phyloP scores from a whole-genome alignment of 192 early-diverging fungal species.

The Gorgonomyces haynaldii region DNA sequence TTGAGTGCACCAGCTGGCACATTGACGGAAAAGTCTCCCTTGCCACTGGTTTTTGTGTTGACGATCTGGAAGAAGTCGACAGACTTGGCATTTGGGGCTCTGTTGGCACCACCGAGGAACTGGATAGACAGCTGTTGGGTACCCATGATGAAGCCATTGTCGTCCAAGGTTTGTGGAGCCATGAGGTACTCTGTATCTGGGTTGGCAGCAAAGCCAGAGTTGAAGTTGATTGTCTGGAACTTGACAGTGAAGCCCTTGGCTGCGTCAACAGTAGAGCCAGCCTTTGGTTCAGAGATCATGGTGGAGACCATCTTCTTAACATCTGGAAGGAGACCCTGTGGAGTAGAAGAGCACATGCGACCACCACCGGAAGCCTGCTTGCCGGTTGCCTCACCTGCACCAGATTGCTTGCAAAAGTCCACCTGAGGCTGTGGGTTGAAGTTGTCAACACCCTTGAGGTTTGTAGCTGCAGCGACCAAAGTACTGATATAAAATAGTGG shows the following conservation, averaged over 20 bases:
- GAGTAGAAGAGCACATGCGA: neutral
- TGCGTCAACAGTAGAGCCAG: conserved; percentile 15
- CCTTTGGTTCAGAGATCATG: conserved; percentile 15
- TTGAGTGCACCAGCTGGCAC: conserved; percentile 24
- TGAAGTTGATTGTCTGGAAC: conserved; percentile 15
- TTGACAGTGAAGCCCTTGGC: conserved; percentile 11
- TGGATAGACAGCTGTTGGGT: conserved; percentile 30
- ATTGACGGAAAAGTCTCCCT: conserved; percentile 10
- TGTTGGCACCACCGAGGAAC: neutral
- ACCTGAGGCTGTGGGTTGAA: too few species aligned
- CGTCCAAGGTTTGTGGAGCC: conserved; percentile 23
- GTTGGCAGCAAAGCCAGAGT: conserved; percentile 29
- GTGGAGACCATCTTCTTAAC: conserved; percentile 22
- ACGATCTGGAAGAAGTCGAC: conserved; percentile 12
- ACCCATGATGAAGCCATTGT: conserved; percentile 25
- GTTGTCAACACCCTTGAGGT: too few species aligned
- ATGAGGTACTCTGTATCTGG: conserved; percentile 17
- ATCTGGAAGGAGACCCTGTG: conserved; percentile 12
- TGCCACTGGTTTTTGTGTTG: conserved; percentile 15
- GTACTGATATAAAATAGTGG: too few species aligned
- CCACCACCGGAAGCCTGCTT: neutral
- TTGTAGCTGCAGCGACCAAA: too few species aligned
- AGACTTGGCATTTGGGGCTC: conserved; percentile 11
- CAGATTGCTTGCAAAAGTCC: too few species aligned
- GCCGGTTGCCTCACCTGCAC: neutral